Percentiles rank a stretch among this genome's conserved stretches.
Evolutionary conservation across 192 early-diverging fungal genomes (phyloP).

Genomic region (Linnemannia exigua): DNA sequence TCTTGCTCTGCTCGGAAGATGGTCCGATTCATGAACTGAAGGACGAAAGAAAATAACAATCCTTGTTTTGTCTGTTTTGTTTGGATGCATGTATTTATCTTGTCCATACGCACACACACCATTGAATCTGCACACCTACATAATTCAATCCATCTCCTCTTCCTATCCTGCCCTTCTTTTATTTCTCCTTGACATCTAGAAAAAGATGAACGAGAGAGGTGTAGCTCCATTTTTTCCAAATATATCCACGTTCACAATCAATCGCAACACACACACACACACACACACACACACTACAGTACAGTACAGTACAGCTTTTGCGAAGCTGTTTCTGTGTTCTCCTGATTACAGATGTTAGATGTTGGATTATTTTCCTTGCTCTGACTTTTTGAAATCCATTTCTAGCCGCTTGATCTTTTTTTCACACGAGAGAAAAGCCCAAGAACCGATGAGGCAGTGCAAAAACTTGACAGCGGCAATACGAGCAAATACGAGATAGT

Average conservation of each 20-base stretch:
- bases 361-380: not conserved
- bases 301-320: too few relatives aligned
- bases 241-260: too few relatives aligned
- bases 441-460: not conserved
- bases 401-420: not conserved
- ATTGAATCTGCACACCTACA: not conserved
- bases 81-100: too few relatives aligned
- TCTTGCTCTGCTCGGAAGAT: not conserved
- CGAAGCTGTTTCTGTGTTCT: not conserved
- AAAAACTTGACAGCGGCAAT: not conserved
- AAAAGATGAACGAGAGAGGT: not conserved
- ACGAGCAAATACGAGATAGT: not conserved
- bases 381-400: not conserved
- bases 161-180: not conserved
- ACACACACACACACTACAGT: too few relatives aligned
- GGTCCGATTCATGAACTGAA: not conserved
- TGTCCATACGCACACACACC: not conserved
- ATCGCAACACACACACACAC: too few relatives aligned
- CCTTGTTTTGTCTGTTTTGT: not conserved
- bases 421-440: not conserved
- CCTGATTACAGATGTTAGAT: not conserved
- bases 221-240: slow-evolving; percentile 6
- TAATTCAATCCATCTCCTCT: not conserved
- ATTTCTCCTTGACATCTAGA: not conserved
- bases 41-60: not conserved